Conservation (phyloP, 768 basidiomycete genomes). For the Psilocybe tampanensis region DNA sequence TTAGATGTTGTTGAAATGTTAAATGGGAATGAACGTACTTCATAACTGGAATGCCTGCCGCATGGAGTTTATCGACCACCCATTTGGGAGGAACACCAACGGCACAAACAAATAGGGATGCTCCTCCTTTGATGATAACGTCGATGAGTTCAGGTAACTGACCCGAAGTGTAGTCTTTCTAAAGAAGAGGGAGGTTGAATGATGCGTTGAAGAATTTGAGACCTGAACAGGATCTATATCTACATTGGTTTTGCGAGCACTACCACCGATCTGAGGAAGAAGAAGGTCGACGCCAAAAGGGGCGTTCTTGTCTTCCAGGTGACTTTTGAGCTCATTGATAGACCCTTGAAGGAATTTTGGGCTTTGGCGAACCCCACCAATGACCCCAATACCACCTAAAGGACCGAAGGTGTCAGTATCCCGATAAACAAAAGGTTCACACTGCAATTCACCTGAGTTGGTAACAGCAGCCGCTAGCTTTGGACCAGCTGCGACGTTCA, state of each 20-base stretch:
- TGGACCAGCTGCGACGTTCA: conserved; percentile 88
- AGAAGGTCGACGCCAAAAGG: conserved; percentile 85
- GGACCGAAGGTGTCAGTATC: background rate
- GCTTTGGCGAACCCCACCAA: conserved; percentile 78
- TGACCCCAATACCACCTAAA: conserved; percentile 79
- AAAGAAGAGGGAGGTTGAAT: background rate
- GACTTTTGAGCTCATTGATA: conserved; percentile 73
- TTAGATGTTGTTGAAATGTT: conserved; percentile 1
- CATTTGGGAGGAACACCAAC: conserved; percentile 85
- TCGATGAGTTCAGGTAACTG: conserved; percentile 78
- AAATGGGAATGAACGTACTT: conserved; percentile 51
- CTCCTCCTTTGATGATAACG: conserved; percentile 73
- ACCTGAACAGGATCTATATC: conserved; percentile 16
- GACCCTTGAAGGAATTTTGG: conserved; percentile 69
- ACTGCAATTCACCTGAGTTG: conserved; percentile 62
- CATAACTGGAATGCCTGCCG: conserved; percentile 80
- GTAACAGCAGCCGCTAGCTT: conserved; percentile 87
- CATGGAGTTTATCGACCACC: conserved; percentile 80
- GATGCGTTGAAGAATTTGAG: background rate
- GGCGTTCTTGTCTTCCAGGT: conserved; percentile 74
- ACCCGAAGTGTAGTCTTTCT: conserved; percentile 78
- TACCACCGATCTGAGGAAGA: conserved; percentile 81
- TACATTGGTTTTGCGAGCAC: conserved; percentile 81
- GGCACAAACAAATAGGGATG: conserved; percentile 81
- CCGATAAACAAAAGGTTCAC: background rate